Percentiles rank a stretch among this genome's conserved stretches.
phyloP scores from a whole-genome alignment of 805 yeast genomes.

The Yarrowia sp. region DNA sequence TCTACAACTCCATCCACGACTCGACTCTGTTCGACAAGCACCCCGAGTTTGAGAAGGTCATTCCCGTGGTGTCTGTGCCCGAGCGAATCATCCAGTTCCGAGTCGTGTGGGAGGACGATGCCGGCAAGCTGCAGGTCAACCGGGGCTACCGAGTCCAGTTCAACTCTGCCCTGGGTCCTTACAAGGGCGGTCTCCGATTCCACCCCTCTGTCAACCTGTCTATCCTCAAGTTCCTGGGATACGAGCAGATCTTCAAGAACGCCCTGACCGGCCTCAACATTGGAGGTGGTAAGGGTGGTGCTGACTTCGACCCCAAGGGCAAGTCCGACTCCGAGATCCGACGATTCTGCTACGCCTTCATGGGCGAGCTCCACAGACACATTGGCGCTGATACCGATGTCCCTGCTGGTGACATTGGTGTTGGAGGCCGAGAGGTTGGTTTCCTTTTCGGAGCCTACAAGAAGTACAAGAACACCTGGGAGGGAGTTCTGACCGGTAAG shows the following conservation, averaged over 20 bases:
- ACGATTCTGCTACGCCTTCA: constrained; percentile 94
- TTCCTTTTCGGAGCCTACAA: constrained; percentile 97
- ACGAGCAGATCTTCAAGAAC: constrained; percentile 98
- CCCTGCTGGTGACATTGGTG: constrained; percentile 99
- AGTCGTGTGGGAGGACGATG: constrained; percentile 97
- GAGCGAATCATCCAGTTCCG: constrained; percentile 97
- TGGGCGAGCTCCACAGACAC: constrained; percentile 94
- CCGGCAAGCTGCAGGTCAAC: constrained; percentile 90
- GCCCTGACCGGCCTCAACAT: constrained; percentile 96
- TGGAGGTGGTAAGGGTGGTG: constrained; percentile 99
- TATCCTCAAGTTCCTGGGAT: constrained; percentile 93
- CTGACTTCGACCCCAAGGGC: constrained; percentile 97
- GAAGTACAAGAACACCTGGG: constrained; percentile 86
- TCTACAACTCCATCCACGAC: constrained; percentile 84
- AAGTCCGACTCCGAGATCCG: constrained; percentile 92
- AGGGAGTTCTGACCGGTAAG: constrained; percentile 98
- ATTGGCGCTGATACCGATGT: constrained; percentile 98
- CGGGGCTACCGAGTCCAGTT: constrained; percentile 98
- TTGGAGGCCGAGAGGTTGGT: constrained; percentile 95
- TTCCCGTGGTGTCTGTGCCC: constrained; percentile 91
- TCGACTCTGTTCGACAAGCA: constrained; percentile 87
- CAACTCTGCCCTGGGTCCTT: constrained; percentile 98
- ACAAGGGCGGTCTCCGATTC: constrained; percentile 98
- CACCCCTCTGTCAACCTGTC: constrained; percentile 97
- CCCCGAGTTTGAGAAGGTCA: constrained; percentile 87